Base-by-base conservation (phyloP, 2,329 filamentous ascomycete species). In the Trichothecium roseum region DNA sequence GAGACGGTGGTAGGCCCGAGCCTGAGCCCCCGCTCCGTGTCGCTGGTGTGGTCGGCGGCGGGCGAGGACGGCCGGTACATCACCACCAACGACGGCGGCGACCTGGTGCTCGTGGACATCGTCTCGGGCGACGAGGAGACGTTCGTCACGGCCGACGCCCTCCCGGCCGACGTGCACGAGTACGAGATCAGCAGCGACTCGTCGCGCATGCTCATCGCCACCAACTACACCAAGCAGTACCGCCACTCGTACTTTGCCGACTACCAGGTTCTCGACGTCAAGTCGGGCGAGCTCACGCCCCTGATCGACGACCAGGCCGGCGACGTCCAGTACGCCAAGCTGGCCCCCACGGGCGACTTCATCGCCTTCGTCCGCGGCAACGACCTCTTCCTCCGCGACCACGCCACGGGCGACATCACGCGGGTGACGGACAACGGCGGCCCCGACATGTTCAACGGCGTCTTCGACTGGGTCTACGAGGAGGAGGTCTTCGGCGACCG, bases 391-490 rank as follows among this genome's bases (percentile, higher is more conserved):
- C 51, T 81, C 36, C 48, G 50, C 18, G 41, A 51, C 32, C 37
- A 41, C 2, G 16, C 5, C 0, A 72, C 67, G 34, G 72, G 72
- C 18, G 60, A 64, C 3, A 57, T 74, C 12, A 63, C 62, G 3
- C 74, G 72, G 33, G 67, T 80, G 40, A 81, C 77, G 10, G 54
- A 56, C 0, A 66, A 80, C 43, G 77, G 76, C 9, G 66, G 73
- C 0, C 69, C 72, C 0, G 72, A 80, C 48, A 56, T 69, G 44
- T 84, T 81, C 57, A 72, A 80, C 40, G 76, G 64, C 4, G 66
- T 80, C 1, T 76, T 76, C 0, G 77, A 81, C 46, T 81, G 89
- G 89, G 89, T 95, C 0, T 94, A 93, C 47, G 84, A 91, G 52
- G 65, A 69, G 40, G 59, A 62, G 38, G 54, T 62, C 4, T 83